These are phyloP conservation scores for Umbilicus rupestris DNA, from an alignment of 164 flowering plant species.

Conservation along the genomic window DNA sequence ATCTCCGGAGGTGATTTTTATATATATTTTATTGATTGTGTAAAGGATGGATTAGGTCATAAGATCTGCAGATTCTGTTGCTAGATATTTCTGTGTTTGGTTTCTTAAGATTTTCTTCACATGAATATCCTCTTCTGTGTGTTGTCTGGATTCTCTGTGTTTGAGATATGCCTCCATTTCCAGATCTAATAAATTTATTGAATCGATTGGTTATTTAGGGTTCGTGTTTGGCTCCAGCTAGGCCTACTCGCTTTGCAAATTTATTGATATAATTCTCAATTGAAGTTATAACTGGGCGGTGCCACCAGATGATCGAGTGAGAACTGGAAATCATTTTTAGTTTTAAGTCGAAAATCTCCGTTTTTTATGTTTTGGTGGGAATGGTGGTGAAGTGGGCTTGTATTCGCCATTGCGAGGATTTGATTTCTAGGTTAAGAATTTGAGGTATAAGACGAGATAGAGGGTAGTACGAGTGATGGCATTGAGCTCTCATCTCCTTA, in stretches of 20 bases:
- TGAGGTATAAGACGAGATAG: too few relatives aligned
- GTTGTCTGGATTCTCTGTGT: not conserved
- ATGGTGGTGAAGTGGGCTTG: not conserved
- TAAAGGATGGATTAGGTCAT: not conserved
- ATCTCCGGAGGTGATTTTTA: not conserved
- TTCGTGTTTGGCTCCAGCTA: not conserved
- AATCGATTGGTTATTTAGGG: not conserved
- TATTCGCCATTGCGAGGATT: not conserved
- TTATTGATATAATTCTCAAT: not conserved
- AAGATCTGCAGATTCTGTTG: not conserved
- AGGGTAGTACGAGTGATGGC: too few relatives aligned
- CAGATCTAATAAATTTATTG: not conserved
- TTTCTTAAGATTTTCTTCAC: not conserved
- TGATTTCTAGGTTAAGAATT: not conserved
- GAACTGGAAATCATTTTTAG: not conserved
- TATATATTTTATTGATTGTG: not conserved
- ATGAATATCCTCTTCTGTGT: too few relatives aligned
- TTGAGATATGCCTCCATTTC: not conserved
- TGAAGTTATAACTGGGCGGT: not conserved
- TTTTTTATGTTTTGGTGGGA: not conserved
- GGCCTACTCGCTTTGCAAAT: not conserved
- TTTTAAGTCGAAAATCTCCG: too few relatives aligned
- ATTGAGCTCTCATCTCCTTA: too few relatives aligned
- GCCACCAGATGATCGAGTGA: too few relatives aligned
- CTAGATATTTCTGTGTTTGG: not conserved